phyloP scores from a whole-genome alignment of 2,329 filamentous ascomycete genomes.

The Phoma sp. region DNA sequence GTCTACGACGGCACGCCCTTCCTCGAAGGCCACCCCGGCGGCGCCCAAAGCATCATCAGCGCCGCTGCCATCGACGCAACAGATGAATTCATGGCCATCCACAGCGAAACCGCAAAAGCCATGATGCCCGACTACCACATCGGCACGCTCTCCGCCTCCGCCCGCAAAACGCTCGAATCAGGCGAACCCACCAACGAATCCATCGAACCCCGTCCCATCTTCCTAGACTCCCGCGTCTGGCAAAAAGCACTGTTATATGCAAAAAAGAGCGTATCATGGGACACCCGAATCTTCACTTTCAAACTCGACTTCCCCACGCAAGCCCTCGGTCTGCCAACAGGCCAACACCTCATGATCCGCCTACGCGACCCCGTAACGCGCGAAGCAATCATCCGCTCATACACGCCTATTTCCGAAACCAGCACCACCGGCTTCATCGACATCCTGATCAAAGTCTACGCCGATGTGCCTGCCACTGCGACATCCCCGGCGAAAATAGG shows the following conservation, averaged over 20 bases:
- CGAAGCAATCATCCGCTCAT: conserved; percentile 81
- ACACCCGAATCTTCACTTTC: conserved; percentile 84
- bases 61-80: conserved; percentile 83
- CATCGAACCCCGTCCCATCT: conserved; percentile 62
- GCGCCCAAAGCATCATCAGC: conserved; percentile 81
- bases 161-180: conserved; percentile 62
- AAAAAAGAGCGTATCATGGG: conserved; percentile 75
- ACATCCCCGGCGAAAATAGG: conserved; percentile 62
- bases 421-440: conserved; percentile 70
- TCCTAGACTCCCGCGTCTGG: conserved; percentile 78
- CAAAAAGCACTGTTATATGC: conserved; percentile 72
- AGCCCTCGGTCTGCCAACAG: conserved; percentile 76
- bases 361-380: conserved; percentile 73
- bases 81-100: conserved; percentile 91
- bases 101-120: conserved; percentile 87
- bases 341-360: conserved; percentile 87
- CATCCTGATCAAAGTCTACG: conserved; percentile 85
- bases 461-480: conserved; percentile 58
- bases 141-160: conserved; percentile 72
- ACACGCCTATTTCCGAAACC: conserved; percentile 80
- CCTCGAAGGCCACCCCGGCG: conserved; percentile 83
- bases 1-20: conserved; percentile 88
- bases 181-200: conserved; percentile 53
- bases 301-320: conserved; percentile 75
- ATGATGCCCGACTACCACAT: conserved; percentile 92